phyloP scores from a whole-genome alignment of 768 basidiomycete genomes.

The Kwoniella sp. region DNA sequence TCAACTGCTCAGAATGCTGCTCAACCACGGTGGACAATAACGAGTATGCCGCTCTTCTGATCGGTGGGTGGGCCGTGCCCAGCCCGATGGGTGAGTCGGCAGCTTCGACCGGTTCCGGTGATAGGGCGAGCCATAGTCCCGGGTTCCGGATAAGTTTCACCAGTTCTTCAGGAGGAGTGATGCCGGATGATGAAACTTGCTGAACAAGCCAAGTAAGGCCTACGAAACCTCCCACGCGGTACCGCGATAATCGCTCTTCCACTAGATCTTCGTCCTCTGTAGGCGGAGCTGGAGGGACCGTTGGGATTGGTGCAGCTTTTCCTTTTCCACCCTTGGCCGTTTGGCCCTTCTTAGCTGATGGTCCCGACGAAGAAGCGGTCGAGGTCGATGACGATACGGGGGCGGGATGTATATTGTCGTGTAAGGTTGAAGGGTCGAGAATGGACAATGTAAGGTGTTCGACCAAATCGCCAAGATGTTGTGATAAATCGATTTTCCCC shows the following conservation, averaged over 20 bases:
- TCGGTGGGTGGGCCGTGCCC: slow-evolving; percentile 69
- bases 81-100: slow-evolving; percentile 53
- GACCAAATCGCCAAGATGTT: slow-evolving; percentile 40
- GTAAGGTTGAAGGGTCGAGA: slow-evolving; percentile 49
- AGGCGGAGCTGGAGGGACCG: slow-evolving; percentile 6
- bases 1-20: slow-evolving; percentile 60
- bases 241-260: slow-evolving; percentile 32
- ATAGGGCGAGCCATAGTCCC: slow-evolving; percentile 66
- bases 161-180: slow-evolving; percentile 22
- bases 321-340: slow-evolving; percentile 27
- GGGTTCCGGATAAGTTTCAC: slow-evolving; percentile 38
- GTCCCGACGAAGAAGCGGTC: slow-evolving; percentile 4
- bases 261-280: slow-evolving; percentile 31
- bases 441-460: slow-evolving; percentile 53
- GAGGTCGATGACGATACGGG: slow-evolving; percentile 39
- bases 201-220: slow-evolving; percentile 51
- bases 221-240: slow-evolving; percentile 45
- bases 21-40: slow-evolving; percentile 61
- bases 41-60: slow-evolving; percentile 72
- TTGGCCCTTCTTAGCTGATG: slow-evolving; percentile 16
- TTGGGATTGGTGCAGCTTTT: slow-evolving; percentile 16
- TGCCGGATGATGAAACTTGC: slow-evolving; percentile 17
- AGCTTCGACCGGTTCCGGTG: slow-evolving; percentile 60
- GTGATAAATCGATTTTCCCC: slow-evolving; percentile 37
- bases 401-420: slow-evolving; percentile 55